phyloP scores from a whole-genome alignment of 306 rosid species.

The Astragalus glycyphyllos region DNA sequence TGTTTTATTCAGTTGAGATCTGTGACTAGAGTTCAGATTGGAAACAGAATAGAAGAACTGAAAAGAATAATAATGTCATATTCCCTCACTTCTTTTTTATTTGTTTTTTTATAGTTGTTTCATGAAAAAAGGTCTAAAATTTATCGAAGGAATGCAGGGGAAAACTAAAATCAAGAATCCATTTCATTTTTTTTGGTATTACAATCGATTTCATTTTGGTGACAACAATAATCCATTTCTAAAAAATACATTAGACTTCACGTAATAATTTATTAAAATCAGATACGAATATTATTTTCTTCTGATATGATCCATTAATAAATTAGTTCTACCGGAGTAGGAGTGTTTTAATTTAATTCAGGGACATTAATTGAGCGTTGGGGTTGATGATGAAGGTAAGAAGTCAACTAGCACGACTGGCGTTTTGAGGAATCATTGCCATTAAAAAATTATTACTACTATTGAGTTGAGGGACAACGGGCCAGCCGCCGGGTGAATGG shows the following conservation, averaged over 20 bases:
- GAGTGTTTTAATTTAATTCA: conserved; percentile 3
- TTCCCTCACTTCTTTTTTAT: too few relatives aligned
- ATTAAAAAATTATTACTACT: not conserved
- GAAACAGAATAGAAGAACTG: conserved; percentile 57
- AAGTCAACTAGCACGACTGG: conserved; percentile 57
- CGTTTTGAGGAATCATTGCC: conserved; percentile 38
- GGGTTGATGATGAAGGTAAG: conserved; percentile 57
- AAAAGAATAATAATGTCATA: conserved; percentile 30
- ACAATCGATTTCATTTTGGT: too few relatives aligned
- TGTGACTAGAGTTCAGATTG: conserved; percentile 31
- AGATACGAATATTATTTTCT: not conserved
- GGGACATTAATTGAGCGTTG: conserved; percentile 48
- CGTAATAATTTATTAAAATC: too few relatives aligned
- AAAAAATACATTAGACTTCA: too few relatives aligned
- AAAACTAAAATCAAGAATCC: too few relatives aligned
- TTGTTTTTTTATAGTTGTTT: too few relatives aligned
- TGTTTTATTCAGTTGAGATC: conserved; percentile 39
- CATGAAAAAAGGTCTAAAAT: too few relatives aligned
- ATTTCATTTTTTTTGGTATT: too few relatives aligned
- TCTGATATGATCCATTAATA: conserved; percentile 34
- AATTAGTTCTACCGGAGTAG: not conserved
- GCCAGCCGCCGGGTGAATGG: too few relatives aligned
- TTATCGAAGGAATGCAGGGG: too few relatives aligned
- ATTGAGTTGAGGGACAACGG: too few relatives aligned
- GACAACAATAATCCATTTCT: too few relatives aligned